These are phyloP conservation scores for Dendrobium nobile DNA, from an alignment of 106 monocot species.

Conservation along the genomic window DNA sequence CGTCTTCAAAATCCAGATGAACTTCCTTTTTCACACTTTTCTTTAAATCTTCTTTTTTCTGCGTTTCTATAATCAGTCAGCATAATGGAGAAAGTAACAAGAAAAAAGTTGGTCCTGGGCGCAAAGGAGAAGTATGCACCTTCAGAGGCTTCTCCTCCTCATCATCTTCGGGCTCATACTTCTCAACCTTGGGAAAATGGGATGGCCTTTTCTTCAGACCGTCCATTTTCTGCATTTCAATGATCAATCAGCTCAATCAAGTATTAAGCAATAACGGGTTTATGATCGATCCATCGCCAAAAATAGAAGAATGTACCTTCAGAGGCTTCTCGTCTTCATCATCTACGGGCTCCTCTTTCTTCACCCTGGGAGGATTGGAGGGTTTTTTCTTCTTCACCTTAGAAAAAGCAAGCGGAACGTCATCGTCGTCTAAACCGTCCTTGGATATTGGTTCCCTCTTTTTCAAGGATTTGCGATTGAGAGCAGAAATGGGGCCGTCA, in stretches of 20 bases:
- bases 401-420: constrained; percentile 24
- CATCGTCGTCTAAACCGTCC: constrained; percentile 21
- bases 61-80: background rate
- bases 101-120: background rate
- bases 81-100: background rate
- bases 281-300: background rate
- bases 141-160: constrained; percentile 13
- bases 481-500: constrained; percentile 6
- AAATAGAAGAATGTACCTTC: constrained; percentile 9
- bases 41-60: constrained; percentile 17
- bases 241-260: constrained; percentile 1
- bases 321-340: constrained; percentile 20
- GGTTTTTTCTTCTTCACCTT: constrained; percentile 22
- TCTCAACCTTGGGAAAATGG: constrained; percentile 21
- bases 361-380: constrained; percentile 18
- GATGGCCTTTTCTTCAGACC: constrained; percentile 14
- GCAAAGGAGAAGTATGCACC: background rate
- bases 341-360: constrained; percentile 22
- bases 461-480: background rate
- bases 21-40: constrained; percentile 38
- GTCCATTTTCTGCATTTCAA: constrained; percentile 7
- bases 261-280: background rate
- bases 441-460: background rate
- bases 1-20: constrained; percentile 14
- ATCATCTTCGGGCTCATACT: constrained; percentile 16